phyloP scores from a whole-genome alignment of 2,329 filamentous ascomycete species.

The Lasiodiplodia gonubiensis region DNA sequence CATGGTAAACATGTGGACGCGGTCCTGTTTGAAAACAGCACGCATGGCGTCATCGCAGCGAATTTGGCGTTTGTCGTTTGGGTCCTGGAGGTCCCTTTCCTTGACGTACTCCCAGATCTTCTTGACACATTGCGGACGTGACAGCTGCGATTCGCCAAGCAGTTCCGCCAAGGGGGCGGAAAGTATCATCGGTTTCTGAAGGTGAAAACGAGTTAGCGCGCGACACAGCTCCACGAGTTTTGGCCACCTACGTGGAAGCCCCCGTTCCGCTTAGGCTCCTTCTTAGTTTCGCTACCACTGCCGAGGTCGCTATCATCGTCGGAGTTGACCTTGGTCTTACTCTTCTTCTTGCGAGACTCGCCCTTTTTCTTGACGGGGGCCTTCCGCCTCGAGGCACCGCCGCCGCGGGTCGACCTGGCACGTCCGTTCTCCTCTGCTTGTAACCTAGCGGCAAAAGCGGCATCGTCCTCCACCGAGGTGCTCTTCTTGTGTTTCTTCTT shows the following conservation, averaged over 20 bases:
- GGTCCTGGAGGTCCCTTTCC: slow-evolving; percentile 84
- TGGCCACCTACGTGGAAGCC: slow-evolving; percentile 76
- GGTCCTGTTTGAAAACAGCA: slow-evolving; percentile 87
- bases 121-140: slow-evolving; percentile 94
- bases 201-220: not conserved
- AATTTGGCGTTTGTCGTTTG: slow-evolving; percentile 89
- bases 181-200: slow-evolving; percentile 73
- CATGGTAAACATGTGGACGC: slow-evolving; percentile 99
- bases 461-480: slow-evolving; percentile 78
- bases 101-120: slow-evolving; percentile 97
- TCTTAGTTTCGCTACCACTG: slow-evolving; percentile 61
- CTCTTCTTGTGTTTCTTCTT: slow-evolving; percentile 68
- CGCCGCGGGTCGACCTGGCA: slow-evolving; percentile 77
- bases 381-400: slow-evolving; percentile 62
- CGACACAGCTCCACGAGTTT: not conserved
- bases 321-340: slow-evolving; percentile 71
- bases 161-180: slow-evolving; percentile 72
- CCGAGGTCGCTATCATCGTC: slow-evolving; percentile 78
- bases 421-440: slow-evolving; percentile 90
- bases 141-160: slow-evolving; percentile 77
- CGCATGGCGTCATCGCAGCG: slow-evolving; percentile 90
- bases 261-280: slow-evolving; percentile 76
- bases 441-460: slow-evolving; percentile 81
- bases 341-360: slow-evolving; percentile 73
- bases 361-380: slow-evolving; percentile 65